Percentiles rank a stretch among this genome's conserved stretches.
Conservation (phyloP, 345 rosid species). For the Moricandia arvensis region DNA sequence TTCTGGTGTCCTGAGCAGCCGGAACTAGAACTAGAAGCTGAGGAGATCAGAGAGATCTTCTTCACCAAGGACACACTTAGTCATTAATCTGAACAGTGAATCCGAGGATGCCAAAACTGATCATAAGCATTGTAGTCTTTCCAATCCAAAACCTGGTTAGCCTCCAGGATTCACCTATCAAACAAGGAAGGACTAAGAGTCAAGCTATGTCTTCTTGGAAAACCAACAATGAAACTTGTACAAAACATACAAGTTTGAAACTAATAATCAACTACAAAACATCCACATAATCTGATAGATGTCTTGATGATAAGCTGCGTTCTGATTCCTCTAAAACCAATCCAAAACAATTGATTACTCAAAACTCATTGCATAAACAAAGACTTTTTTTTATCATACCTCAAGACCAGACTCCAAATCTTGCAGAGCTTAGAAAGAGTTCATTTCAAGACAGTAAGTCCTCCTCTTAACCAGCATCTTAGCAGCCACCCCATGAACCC, state of each 20-base stretch:
- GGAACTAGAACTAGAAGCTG: slow-evolving; percentile 12
- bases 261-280: not conserved
- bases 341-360: not conserved
- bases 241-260: not conserved
- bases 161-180: slow-evolving; percentile 25
- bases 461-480: slow-evolving; percentile 87
- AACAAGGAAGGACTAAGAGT: not conserved
- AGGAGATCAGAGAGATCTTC: slow-evolving; percentile 15
- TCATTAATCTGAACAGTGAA: not conserved
- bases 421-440: slow-evolving; percentile 58
- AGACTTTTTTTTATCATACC: slow-evolving; percentile 15
- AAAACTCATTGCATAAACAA: slow-evolving; percentile 2
- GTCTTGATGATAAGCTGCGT: not conserved
- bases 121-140: slow-evolving; percentile 9
- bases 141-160: slow-evolving; percentile 11
- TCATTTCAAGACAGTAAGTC: slow-evolving; percentile 98
- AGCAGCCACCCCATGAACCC: slow-evolving; percentile 77
- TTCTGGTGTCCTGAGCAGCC: slow-evolving; percentile 6
- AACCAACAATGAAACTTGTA: not conserved
- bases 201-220: not conserved
- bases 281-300: not conserved
- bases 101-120: slow-evolving; percentile 10
- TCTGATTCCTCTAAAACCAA: not conserved
- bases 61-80: slow-evolving; percentile 22
- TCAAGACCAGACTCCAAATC: slow-evolving; percentile 4